These are phyloP conservation scores for Rhizophagus clarus DNA, from an alignment of 192 early-diverging fungal species.

Conservation along the genomic window DNA sequence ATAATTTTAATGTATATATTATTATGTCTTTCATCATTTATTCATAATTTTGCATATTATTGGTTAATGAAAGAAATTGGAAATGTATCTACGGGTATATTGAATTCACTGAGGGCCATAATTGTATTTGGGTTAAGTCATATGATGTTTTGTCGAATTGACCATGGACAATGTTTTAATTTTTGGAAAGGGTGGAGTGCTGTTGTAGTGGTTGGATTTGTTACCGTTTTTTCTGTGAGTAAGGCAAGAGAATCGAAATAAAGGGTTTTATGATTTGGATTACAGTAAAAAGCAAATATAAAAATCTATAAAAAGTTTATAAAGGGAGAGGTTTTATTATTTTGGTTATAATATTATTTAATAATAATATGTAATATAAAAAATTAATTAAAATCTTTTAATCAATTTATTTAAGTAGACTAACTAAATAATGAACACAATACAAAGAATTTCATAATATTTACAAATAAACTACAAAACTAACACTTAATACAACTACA, in stretches of 20 bases:
- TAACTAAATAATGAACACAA: too few relatives aligned
- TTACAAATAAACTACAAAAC: too few relatives aligned
- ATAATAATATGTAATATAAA: too few relatives aligned
- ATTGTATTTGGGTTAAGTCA: constrained; percentile 62
- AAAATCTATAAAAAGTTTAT: too few relatives aligned
- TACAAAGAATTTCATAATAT: too few relatives aligned
- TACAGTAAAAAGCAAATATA: too few relatives aligned
- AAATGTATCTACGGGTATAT: constrained; percentile 58
- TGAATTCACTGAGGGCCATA: constrained; percentile 58
- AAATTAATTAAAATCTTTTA: too few relatives aligned
- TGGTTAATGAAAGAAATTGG: constrained; percentile 54
- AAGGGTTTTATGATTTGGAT: too few relatives aligned
- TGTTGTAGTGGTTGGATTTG: constrained; percentile 55
- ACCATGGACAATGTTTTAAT: constrained; percentile 60
- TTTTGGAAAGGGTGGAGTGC: constrained; percentile 56
- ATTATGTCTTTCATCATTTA: constrained; percentile 44
- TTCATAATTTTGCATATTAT: constrained; percentile 59
- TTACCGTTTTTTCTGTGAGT: constrained; percentile 49
- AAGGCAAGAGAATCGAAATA: background rate
- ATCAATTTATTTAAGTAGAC: too few relatives aligned
- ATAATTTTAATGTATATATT: constrained; percentile 48
- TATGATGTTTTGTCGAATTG: constrained; percentile 54
- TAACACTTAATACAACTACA: too few relatives aligned
- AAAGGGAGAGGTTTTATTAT: too few relatives aligned
- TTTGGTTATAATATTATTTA: too few relatives aligned